Conservation (phyloP, 768 basidiomycete species). For the Agrocybe praecox region DNA sequence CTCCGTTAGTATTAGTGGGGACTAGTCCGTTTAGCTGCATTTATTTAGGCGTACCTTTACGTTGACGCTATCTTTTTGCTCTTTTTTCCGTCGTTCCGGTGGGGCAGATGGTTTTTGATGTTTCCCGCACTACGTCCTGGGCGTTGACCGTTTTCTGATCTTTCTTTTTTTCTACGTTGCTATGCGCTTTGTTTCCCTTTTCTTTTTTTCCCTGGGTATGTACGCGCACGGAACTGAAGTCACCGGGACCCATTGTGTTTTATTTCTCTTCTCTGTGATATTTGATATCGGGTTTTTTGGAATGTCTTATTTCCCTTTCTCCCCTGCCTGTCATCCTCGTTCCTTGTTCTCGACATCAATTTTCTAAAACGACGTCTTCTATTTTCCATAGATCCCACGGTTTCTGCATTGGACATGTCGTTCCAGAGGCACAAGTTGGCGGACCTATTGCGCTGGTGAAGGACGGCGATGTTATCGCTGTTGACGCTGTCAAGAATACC, state of each 20-base stretch:
- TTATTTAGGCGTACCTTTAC: neutral
- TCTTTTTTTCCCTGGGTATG: neutral
- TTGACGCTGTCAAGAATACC: constrained; percentile 87
- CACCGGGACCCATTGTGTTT: no score
- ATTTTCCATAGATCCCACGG: constrained; percentile 80
- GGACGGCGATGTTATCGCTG: constrained; percentile 86
- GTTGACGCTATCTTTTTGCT: neutral
- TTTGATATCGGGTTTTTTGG: neutral
- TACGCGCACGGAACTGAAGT: neutral
- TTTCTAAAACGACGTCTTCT: neutral
- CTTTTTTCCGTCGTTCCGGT: neutral
- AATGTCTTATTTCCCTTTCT: neutral
- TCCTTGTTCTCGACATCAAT: neutral
- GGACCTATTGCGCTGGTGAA: constrained; percentile 90
- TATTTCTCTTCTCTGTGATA: no score
- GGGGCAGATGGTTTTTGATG: neutral
- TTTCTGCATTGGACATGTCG: constrained; percentile 96
- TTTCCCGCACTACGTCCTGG: neutral
- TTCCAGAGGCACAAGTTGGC: constrained; percentile 93
- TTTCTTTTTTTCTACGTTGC: neutral
- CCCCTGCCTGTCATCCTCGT: no score
- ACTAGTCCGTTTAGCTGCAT: neutral
- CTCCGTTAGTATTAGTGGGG: neutral
- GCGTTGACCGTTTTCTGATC: neutral
- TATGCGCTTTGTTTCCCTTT: neutral